Conservation (phyloP, 2,329 filamentous ascomycete genomes). For the Aaosphaeria pasadenensis region DNA sequence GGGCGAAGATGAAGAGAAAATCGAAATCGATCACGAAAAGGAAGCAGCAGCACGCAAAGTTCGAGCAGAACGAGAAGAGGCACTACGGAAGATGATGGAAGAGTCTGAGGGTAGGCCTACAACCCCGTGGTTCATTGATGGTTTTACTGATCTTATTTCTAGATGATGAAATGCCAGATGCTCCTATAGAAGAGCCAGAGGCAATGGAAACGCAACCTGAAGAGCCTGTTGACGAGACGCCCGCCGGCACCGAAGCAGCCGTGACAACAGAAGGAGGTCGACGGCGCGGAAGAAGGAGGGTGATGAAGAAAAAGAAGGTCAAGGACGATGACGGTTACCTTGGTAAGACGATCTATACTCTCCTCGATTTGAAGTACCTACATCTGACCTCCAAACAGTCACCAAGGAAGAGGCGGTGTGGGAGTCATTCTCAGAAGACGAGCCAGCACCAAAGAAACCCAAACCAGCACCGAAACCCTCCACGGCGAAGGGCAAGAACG, state of each 20-base stretch:
- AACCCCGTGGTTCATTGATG: not conserved
- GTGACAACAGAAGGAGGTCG: conserved; percentile 61
- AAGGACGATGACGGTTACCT: conserved; percentile 90
- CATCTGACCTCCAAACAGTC: conserved; percentile 52
- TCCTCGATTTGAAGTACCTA: not conserved
- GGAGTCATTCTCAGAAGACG: conserved; percentile 94
- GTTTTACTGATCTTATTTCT: conserved; percentile 18
- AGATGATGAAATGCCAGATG: conserved; percentile 60
- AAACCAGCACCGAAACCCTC: conserved; percentile 42
- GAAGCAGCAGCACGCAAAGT: conserved; percentile 37
- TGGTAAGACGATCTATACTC: conserved; percentile 53
- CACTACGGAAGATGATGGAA: conserved; percentile 73
- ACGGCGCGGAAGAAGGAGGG: conserved; percentile 70
- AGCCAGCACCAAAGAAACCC: conserved; percentile 58
- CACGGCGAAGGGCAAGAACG: conserved; percentile 53
- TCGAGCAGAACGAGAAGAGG: conserved; percentile 63
- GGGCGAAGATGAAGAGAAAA: conserved; percentile 23
- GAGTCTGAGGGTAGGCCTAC: conserved; percentile 44
- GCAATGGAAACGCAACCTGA: conserved; percentile 36
- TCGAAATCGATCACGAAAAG: conserved; percentile 31
- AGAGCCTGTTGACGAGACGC: conserved; percentile 13
- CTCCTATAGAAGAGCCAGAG: conserved; percentile 38
- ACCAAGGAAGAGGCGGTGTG: conserved; percentile 80
- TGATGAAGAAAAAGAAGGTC: conserved; percentile 84
- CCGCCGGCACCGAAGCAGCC: conserved; percentile 20